A percentile compares a stretch with the other conserved stretches of the same genome.
These are phyloP conservation scores for Metschnikowia gruessii DNA, from an alignment of 805 yeast genomes.

Conservation along the genomic window DNA sequence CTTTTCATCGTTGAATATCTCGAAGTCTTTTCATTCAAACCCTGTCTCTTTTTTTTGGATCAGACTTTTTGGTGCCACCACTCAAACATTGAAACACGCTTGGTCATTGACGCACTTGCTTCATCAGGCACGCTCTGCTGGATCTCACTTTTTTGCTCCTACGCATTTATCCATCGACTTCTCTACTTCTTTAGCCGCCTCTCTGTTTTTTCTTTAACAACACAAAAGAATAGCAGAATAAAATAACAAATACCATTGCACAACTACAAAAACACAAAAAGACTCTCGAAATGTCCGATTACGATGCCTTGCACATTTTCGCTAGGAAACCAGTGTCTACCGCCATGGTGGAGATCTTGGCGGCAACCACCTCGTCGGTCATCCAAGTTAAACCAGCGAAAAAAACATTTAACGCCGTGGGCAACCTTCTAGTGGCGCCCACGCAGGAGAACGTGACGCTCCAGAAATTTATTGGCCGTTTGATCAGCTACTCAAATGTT, in stretches of 20 bases:
- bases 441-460: slow-evolving; percentile 33
- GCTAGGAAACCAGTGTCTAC: slow-evolving; percentile 53
- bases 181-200: no score
- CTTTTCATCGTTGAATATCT: background rate
- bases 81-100: background rate
- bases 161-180: background rate
- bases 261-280: no score
- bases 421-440: slow-evolving; percentile 25
- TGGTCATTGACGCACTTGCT: no score
- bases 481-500: slow-evolving; percentile 81
- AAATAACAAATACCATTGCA: no score
- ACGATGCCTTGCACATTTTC: slow-evolving; percentile 51
- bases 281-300: slow-evolving; percentile 23
- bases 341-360: slow-evolving; percentile 59
- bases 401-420: slow-evolving; percentile 15
- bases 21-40: no score
- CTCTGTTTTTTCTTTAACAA: no score
- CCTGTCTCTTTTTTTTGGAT: no score
- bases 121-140: background rate
- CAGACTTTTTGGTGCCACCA: no score
- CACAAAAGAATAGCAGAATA: no score
- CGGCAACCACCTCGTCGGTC: slow-evolving; percentile 55
- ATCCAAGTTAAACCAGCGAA: slow-evolving; percentile 41
- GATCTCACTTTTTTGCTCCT: background rate
- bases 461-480: slow-evolving; percentile 61